Evolutionary conservation across 176 grass and related monocot genomes (phyloP).

Genomic region (Leersia perrieri): DNA sequence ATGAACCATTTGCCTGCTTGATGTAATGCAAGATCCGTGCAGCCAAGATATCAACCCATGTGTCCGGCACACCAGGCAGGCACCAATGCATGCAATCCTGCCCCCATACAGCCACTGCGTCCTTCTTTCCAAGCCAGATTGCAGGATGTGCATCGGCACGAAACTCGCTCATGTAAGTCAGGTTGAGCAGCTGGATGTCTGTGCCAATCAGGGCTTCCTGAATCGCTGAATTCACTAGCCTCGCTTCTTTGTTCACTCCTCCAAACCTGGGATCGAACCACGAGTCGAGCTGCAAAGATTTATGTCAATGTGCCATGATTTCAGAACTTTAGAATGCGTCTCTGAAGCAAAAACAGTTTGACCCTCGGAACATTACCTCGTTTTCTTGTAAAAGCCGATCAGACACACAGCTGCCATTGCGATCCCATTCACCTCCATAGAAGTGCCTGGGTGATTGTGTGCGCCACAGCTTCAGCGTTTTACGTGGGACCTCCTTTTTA

Average conservation of each 20-base stretch:
- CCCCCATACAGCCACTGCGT: constrained; percentile 71
- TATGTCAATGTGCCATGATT: not conserved
- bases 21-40: constrained; percentile 60
- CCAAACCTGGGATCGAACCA: constrained; percentile 72
- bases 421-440: constrained; percentile 88
- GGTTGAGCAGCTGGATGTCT: constrained; percentile 65
- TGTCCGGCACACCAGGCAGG: constrained; percentile 84
- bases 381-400: constrained; percentile 54
- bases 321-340: not conserved
- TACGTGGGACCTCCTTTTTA: constrained; percentile 68
- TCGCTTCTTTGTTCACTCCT: constrained; percentile 76
- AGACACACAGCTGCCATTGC: constrained; percentile 80
- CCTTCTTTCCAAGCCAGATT: constrained; percentile 92
- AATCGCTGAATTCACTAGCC: constrained; percentile 60
- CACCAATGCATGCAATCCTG: constrained; percentile 99
- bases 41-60: constrained; percentile 79
- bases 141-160: constrained; percentile 84
- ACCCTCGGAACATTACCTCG: constrained; percentile 42
- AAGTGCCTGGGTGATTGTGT: constrained; percentile 92
- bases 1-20: constrained; percentile 16
- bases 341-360: not conserved
- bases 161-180: constrained; percentile 93
- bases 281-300: constrained; percentile 57
- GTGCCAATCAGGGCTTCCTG: constrained; percentile 39
- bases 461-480: constrained; percentile 75